A percentile compares a stretch with the other conserved stretches of the same genome.
Evolutionary conservation across 345 rosid genomes (phyloP).

Genomic region (Hibiscus trionum): DNA sequence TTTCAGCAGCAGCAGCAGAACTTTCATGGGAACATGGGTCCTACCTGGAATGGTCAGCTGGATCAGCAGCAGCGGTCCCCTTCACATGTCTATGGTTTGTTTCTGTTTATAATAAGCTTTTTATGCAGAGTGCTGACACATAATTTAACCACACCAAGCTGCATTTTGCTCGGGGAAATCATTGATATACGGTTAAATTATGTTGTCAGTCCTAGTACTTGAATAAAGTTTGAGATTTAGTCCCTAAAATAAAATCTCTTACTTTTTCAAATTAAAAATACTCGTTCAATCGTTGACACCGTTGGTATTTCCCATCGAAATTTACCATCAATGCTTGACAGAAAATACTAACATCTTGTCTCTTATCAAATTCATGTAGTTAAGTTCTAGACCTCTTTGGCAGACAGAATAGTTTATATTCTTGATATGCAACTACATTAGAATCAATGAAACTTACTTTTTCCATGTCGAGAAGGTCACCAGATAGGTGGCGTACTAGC

Average conservation of each 20-base stretch:
- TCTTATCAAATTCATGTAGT: background rate
- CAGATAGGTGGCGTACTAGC: slow-evolving; percentile 24
- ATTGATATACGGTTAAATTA: too few species aligned
- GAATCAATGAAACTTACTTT: slow-evolving; percentile 8
- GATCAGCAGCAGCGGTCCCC: slow-evolving; percentile 47
- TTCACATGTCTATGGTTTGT: slow-evolving; percentile 65
- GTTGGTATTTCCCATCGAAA: too few species aligned
- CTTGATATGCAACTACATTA: background rate
- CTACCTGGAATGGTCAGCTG: slow-evolving; percentile 71
- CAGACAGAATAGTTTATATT: background rate
- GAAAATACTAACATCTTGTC: background rate
- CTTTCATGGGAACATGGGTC: slow-evolving; percentile 14
- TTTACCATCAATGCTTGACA: too few species aligned
- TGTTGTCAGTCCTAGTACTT: too few species aligned
- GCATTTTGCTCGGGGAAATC: too few species aligned
- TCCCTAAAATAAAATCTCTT: too few species aligned
- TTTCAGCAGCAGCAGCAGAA: background rate
- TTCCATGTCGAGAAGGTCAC: slow-evolving; percentile 45
- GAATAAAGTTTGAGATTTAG: too few species aligned
- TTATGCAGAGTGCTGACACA: background rate
- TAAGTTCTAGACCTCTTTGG: background rate
- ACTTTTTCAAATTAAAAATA: too few species aligned
- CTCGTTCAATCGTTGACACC: too few species aligned
- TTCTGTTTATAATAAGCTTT: slow-evolving; percentile 8
- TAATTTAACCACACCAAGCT: too few species aligned